A percentile compares a stretch with the other conserved stretches of the same genome.
Conservation (phyloP, 2,329 filamentous ascomycete species). For the Cordyceps fumosorosea region DNA sequence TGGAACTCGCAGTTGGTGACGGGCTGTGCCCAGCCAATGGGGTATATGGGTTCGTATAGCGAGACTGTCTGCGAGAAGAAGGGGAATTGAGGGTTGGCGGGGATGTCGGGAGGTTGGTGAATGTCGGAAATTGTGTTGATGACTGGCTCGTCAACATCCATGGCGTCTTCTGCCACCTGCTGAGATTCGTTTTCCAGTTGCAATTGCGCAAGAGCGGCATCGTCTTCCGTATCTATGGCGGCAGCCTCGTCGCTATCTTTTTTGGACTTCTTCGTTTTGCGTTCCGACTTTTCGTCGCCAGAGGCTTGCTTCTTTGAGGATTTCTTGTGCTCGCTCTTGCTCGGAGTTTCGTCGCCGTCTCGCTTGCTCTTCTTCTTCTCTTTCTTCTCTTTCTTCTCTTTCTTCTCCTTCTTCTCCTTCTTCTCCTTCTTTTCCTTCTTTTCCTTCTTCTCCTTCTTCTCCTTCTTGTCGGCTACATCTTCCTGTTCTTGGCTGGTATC, state of each 20-base stretch:
- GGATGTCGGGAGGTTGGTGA: constrained; percentile 33
- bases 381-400: constrained; percentile 25
- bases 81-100: constrained; percentile 49
- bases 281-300: background rate
- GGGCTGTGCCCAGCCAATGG: constrained; percentile 61
- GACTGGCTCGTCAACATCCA: constrained; percentile 32
- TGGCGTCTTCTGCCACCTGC: constrained; percentile 25
- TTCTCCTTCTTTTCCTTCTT: constrained; percentile 19
- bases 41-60: constrained; percentile 70
- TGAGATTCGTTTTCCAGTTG: constrained; percentile 1
- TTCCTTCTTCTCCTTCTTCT: constrained; percentile 28
- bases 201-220: constrained; percentile 12
- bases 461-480: constrained; percentile 26
- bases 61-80: constrained; percentile 76
- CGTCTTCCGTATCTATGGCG: constrained; percentile 21
- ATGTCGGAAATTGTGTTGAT: constrained; percentile 26
- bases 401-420: constrained; percentile 24
- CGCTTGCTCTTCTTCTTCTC: constrained; percentile 24
- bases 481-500: constrained; percentile 20
- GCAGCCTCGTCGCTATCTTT: constrained; percentile 24
- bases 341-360: constrained; percentile 14
- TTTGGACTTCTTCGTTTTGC: constrained; percentile 21
- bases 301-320: constrained; percentile 15
- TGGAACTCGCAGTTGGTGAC: constrained; percentile 66
- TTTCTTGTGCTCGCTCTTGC: constrained; percentile 11